Evolutionary conservation across 192 early-diverging fungal species (phyloP), one percentile per base, ranked within the genome.

Genomic region (Entrophospora sp.): DNA sequence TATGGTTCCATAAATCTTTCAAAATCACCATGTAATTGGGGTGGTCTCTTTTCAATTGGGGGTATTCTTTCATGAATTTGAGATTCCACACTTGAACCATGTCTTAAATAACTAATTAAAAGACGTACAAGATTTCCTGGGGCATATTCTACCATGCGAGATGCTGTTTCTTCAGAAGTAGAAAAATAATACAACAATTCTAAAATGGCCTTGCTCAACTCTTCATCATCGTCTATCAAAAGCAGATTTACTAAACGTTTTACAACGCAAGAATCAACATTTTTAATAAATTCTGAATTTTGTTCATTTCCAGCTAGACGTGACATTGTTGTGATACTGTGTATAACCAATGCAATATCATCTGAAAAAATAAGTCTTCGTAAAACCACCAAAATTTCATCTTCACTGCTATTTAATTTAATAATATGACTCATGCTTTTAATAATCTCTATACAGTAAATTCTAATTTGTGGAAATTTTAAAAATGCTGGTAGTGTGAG

Each of bases 161-260:
- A 74, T 25, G 73, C 72, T 3, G 76, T 70, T n/a, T 79, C 73
- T 2, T 81, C 78, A 43, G 75, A 84, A 62, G 32, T 77, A n/a
- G 88, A 79, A 71, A 77, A 88, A 63, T 85, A 78, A 66, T 90
- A 90, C 9, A 89, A 68, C 65, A 82, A 89, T 43, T 92, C 90
- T 66, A 89, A 68, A 55, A 78, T 77, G 0, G 84, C 78, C 12
- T 85, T 81, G 22, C 86, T 68, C 9, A 84, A 61, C 40, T 88
- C 88, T 40, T 92, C 90, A 49, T 85, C 84, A 51, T 81, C 77
- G 10, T 75, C 77, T 18, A 91, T 65, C 12, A 88, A 49, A 44
- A 88, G 57, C 16, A 90, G 71, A 68, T 86, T 76, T 20, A 85
- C 70, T 59, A 88, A 69, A 45, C 88, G 78, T n/a, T 77, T 69